Conservation (phyloP, 139 green algal genomes). For the Microglena sp. region DNA sequence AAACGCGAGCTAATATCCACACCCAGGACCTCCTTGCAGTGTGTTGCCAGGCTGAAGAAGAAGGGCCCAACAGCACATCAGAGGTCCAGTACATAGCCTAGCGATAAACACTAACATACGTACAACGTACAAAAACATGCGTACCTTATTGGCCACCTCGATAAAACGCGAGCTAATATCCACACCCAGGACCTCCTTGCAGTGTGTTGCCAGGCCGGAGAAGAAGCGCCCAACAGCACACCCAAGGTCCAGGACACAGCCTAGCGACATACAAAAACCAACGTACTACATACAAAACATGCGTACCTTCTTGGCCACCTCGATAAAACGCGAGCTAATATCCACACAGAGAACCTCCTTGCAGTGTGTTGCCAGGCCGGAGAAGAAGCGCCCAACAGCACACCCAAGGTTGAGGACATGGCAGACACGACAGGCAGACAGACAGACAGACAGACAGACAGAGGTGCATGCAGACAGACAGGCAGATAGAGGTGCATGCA, state of each 20-base stretch:
- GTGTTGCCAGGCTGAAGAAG: too few species aligned
- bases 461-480: too few species aligned
- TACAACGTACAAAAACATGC: too few species aligned
- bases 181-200: slow-evolving; percentile 21
- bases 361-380: slow-evolving; percentile 53
- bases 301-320: slow-evolving; percentile 28
- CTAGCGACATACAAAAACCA: too few species aligned
- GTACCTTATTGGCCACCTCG: slow-evolving; percentile 29
- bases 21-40: too few species aligned
- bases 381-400: slow-evolving; percentile 49
- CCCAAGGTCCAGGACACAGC: slow-evolving; percentile 73
- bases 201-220: slow-evolving; percentile 54
- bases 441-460: too few species aligned
- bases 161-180: slow-evolving; percentile 18
- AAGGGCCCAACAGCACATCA: too few species aligned
- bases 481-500: too few species aligned
- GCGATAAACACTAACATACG: too few species aligned
- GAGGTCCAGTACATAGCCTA: too few species aligned
- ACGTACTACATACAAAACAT: slow-evolving; percentile 15
- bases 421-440: too few species aligned
- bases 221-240: slow-evolving; percentile 55
- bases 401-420: slow-evolving; percentile 69
- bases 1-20: too few species aligned
- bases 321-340: slow-evolving; percentile 18
- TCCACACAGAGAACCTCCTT: slow-evolving; percentile 12